Conservation (phyloP, 208 protist genomes). For the Acanthamoeba sp. region DNA sequence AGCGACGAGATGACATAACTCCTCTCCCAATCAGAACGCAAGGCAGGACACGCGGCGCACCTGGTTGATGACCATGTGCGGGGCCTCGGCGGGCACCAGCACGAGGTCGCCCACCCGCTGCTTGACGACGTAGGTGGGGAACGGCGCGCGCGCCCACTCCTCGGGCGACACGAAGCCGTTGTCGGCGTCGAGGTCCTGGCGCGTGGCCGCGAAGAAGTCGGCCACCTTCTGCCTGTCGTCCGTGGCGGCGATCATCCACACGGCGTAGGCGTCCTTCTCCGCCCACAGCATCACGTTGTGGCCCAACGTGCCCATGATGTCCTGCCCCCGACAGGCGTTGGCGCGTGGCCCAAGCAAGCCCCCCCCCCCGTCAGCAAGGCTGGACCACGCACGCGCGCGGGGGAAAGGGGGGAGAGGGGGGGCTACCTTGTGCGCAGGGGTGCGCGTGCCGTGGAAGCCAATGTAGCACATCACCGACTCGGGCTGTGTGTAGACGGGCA, state of each 20-base stretch:
- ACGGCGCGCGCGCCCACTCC: slow-evolving; percentile 8
- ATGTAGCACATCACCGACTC: slow-evolving; percentile 67
- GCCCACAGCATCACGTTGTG: slow-evolving; percentile 64
- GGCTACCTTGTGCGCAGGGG: slow-evolving; percentile 45
- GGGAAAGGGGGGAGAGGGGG: too few species aligned
- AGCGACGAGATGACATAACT: too few species aligned
- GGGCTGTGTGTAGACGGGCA: not conserved
- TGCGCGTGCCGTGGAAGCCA: slow-evolving; percentile 55
- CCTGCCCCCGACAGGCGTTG: not conserved
- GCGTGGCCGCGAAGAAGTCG: not conserved
- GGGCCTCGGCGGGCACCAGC: slow-evolving; percentile 21
- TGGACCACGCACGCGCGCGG: too few species aligned
- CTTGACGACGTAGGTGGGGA: slow-evolving; percentile 35
- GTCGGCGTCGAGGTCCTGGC: slow-evolving; percentile 35
- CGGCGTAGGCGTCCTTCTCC: not conserved
- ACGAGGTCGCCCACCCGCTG: slow-evolving; percentile 58
- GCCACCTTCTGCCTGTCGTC: not conserved
- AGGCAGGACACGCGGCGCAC: not conserved
- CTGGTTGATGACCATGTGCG: slow-evolving; percentile 63
- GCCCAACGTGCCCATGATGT: slow-evolving; percentile 61
- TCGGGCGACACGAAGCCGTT: slow-evolving; percentile 49
- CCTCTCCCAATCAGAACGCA: too few species aligned
- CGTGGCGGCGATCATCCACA: slow-evolving; percentile 29
- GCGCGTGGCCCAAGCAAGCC: not conserved
- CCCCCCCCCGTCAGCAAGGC: too few species aligned